phyloP scores from a whole-genome alignment of 495 filamentous ascomycete genomes.

The Penicillium mononematosum region DNA sequence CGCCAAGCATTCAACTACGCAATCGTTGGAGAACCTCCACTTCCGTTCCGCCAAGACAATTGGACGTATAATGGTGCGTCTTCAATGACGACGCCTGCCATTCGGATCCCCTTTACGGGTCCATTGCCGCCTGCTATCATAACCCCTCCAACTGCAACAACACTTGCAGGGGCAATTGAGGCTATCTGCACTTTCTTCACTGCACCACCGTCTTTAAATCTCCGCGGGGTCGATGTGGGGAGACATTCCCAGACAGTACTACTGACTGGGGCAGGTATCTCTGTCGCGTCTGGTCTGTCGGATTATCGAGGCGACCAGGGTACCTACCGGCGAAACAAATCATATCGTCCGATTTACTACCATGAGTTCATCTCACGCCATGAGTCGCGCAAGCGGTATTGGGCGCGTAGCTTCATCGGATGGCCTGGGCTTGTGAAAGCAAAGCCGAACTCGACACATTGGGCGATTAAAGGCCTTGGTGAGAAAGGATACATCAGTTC shows the following conservation, averaged over 20 bases:
- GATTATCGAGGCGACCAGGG: conserved; percentile 90
- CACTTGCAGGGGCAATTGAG: conserved; percentile 68
- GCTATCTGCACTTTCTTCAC: conserved; percentile 74
- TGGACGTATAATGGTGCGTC: conserved; percentile 24
- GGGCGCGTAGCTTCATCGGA: conserved; percentile 91
- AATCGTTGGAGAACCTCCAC: conserved; percentile 10
- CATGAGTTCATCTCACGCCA: conserved; percentile 81
- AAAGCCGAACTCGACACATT: conserved; percentile 76
- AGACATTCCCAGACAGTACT: conserved; percentile 62
- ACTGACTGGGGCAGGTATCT: conserved; percentile 89
- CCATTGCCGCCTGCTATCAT: conserved; percentile 76
- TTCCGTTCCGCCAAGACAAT: conserved; percentile 6
- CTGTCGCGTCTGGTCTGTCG: conserved; percentile 86
- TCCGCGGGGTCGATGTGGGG: conserved; percentile 49
- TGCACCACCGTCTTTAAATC: conserved; percentile 48
- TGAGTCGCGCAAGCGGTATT: conserved; percentile 90
- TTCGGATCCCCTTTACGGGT: conserved; percentile 89
- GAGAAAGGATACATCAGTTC: conserved; percentile 67
- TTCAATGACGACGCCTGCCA: conserved; percentile 64
- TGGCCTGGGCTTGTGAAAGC: conserved; percentile 80
- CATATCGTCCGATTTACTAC: conserved; percentile 89
- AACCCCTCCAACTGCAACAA: conserved; percentile 66
- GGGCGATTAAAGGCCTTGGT: conserved; percentile 68
- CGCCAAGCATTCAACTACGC: conserved; percentile 10
- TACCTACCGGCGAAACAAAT: conserved; percentile 87